Percentiles rank a stretch among this genome's conserved stretches.
Conservation (phyloP, 805 yeast species). For the Pichia nanzhaoensis region DNA sequence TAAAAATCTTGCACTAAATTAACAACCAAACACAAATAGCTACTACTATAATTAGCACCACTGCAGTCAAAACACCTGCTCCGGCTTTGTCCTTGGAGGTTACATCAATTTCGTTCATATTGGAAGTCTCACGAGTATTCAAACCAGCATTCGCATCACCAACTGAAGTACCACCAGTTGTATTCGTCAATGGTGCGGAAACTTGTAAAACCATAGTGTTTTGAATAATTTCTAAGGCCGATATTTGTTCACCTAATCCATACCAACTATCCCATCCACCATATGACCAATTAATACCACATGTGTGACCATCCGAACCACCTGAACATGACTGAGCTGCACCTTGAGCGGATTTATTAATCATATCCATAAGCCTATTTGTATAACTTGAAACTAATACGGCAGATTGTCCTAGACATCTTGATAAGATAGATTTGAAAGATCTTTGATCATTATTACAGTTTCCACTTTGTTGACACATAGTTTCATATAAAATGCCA, state of each 20-base stretch:
- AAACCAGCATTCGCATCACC: constrained; percentile 53
- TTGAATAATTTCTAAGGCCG: constrained; percentile 62
- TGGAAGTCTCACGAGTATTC: constrained; percentile 44
- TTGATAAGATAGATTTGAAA: constrained; percentile 62
- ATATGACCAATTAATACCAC: constrained; percentile 68
- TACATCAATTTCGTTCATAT: constrained; percentile 39
- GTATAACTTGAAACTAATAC: constrained; percentile 44
- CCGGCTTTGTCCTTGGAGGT: constrained; percentile 72
- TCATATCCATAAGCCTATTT: constrained; percentile 32
- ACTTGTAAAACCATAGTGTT: constrained; percentile 32
- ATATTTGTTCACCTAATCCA: constrained; percentile 83
- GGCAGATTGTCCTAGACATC: constrained; percentile 56
- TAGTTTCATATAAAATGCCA: constrained; percentile 50
- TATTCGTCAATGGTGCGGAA: constrained; percentile 56
- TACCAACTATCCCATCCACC: constrained; percentile 57
- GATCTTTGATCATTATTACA: constrained; percentile 77
- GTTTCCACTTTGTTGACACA: constrained; percentile 44
- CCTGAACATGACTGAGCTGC: constrained; percentile 80
- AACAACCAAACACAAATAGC: constrained; percentile 79
- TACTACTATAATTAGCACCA: constrained; percentile 51
- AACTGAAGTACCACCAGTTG: constrained; percentile 61
- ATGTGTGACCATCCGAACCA: constrained; percentile 80
- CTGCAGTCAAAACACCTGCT: constrained; percentile 80
- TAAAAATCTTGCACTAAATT: constrained; percentile 20
- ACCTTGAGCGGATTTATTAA: constrained; percentile 46